Base-by-base conservation (phyloP, 192 early-diverging fungal genomes). In the Gigaspora rosea region DNA sequence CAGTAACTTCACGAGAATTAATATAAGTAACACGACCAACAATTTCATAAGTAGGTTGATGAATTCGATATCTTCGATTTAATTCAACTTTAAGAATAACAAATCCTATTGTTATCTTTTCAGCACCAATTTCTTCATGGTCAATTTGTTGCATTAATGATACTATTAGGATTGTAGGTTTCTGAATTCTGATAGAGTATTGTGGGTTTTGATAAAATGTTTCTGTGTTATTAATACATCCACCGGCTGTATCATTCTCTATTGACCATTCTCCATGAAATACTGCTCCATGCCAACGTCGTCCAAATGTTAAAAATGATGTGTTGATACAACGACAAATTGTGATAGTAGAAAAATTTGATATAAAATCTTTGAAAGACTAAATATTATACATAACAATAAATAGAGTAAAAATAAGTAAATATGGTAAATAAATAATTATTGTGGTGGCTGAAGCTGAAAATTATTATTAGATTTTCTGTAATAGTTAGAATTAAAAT, bases 151-250 rank as follows among this genome's bases (percentile, higher is more conserved):
- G 85, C 80, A 86, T 86, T 13, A 86, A 59, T 20, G 72, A 74
- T 49, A 86, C 76, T 51, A 86, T 68, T 16, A 85, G 33, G 36
- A 48, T 72, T 20, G 69, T 74, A 33, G 75, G 62, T 20, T 71
- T 54, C 15, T 46, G 12, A 18, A 79, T 46, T 47, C 48, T 33
- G 54, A 86, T 67, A 4, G 78, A 20, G 71, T 73, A 86, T 69
- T 86, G 85, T 46, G 83, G 84, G 67, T 86, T 86, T 20, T 80
- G 48, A 46, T 73, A 58, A 66, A 86, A 87, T 5, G 80, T 81
- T 61, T 77, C 35, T 32, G 64, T 52, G 54, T 86, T 61, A 49
- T 85, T 82, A 63, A 86, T 73, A 62, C 78, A 84, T 9, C 85
- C 85, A 8, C 85, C 85, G 0, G 85, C 77, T 16, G 78, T 86